Conservation (phyloP, 1,284 basidiomycete genomes). For the Leccinum laetum region DNA sequence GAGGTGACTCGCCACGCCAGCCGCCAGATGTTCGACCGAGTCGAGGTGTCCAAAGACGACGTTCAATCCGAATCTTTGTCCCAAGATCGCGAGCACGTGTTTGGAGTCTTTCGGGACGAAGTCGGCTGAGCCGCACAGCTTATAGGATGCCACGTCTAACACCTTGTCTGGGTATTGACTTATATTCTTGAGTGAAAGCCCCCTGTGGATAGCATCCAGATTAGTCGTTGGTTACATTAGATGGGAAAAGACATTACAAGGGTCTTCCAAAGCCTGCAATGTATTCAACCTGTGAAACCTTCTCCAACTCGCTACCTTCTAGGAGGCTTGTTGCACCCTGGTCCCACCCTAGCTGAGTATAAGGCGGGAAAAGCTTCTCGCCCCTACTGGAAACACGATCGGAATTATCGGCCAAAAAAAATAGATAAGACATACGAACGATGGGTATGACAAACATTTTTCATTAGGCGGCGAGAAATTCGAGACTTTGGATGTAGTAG, state of each 20-base stretch:
- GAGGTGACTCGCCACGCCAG: neutral
- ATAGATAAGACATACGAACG: neutral
- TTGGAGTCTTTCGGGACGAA: neutral
- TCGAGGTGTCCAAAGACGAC: neutral
- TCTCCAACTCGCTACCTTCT: neutral
- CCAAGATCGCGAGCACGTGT: neutral
- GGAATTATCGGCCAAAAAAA: slow-evolving; percentile 7
- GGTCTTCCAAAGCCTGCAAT: slow-evolving; percentile 4
- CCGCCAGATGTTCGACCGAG: neutral
- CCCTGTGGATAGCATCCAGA: neutral
- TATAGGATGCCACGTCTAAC: neutral
- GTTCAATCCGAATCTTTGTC: slow-evolving; percentile 3
- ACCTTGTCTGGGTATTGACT: neutral
- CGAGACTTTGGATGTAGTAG: slow-evolving; percentile 11
- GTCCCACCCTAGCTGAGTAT: slow-evolving; percentile 13
- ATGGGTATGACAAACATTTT: neutral
- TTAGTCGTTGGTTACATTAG: neutral
- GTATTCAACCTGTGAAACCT: neutral
- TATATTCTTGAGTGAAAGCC: neutral
- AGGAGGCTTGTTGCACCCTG: neutral
- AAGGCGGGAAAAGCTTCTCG: slow-evolving; percentile 10
- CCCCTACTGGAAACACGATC: neutral
- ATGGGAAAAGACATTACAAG: neutral
- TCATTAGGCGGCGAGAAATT: slow-evolving; percentile 10
- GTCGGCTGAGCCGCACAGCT: neutral